Evolutionary conservation across 2,329 filamentous ascomycete species (phyloP).

Genomic region (Penicillium sp.): DNA sequence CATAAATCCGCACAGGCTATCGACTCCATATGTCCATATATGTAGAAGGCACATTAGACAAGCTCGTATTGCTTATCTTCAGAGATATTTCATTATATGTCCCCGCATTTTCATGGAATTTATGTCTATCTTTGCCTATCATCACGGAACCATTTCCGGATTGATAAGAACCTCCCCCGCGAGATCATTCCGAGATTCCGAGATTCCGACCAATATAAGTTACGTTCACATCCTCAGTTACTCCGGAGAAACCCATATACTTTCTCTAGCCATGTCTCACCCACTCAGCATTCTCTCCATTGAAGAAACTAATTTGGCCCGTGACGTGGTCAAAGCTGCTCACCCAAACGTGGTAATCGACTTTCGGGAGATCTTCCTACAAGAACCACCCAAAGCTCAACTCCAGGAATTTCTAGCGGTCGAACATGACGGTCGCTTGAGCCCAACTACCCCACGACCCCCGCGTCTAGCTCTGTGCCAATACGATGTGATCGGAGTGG

Average conservation of each 20-base stretch:
- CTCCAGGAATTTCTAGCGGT: constrained; percentile 49
- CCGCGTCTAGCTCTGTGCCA: constrained; percentile 53
- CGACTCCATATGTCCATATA: not conserved
- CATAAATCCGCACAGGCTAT: not conserved
- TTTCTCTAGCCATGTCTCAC: constrained; percentile 24
- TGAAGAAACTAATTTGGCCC: constrained; percentile 35
- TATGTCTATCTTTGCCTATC: not conserved
- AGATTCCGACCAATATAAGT: not conserved
- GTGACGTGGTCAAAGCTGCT: constrained; percentile 30
- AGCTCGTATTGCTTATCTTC: not conserved
- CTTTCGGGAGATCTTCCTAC: constrained; percentile 53
- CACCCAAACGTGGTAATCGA: constrained; percentile 34
- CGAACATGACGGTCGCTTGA: constrained; percentile 47
- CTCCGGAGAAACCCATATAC: not conserved
- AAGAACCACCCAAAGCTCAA: constrained; percentile 51
- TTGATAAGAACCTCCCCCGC: not conserved
- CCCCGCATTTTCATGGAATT: not conserved
- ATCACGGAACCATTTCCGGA: constrained; percentile 4
- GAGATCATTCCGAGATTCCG: constrained; percentile 4
- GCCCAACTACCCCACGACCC: constrained; percentile 44
- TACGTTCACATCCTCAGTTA: not conserved
- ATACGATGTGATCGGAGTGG: constrained; percentile 56
- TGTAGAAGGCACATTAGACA: not conserved
- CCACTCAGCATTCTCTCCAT: constrained; percentile 36
- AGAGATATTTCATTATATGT: not conserved